A percentile compares a stretch with the other conserved stretches of the same genome.
phyloP scores from a whole-genome alignment of 2,329 filamentous ascomycete species.

The Elsinoe arachidis region DNA sequence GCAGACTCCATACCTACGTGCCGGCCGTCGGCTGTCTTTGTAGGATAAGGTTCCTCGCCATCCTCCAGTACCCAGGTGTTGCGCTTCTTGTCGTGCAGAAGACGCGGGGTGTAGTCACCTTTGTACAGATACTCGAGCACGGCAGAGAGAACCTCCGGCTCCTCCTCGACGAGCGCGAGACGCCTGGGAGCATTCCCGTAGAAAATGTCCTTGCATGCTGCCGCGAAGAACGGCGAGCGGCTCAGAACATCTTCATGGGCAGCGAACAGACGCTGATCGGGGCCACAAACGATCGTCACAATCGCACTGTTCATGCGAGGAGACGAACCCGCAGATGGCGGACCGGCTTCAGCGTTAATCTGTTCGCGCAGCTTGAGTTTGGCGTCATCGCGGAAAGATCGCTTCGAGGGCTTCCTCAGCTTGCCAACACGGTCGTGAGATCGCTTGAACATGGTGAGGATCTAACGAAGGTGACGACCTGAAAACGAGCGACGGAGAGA shows the following conservation, averaged over 20 bases:
- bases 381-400: slow-evolving; percentile 65
- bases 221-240: slow-evolving; percentile 70
- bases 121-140: slow-evolving; percentile 97
- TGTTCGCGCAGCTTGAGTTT: slow-evolving; percentile 85
- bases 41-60: slow-evolving; percentile 33
- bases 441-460: slow-evolving; percentile 76
- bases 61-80: slow-evolving; percentile 88
- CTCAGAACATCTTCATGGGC: slow-evolving; percentile 88
- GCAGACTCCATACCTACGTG: slow-evolving; percentile 53
- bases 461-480: slow-evolving; percentile 33
- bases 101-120: slow-evolving; percentile 85
- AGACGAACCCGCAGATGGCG: slow-evolving; percentile 30
- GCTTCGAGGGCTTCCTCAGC: slow-evolving; percentile 68
- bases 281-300: slow-evolving; percentile 75
- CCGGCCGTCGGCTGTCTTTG: slow-evolving; percentile 43
- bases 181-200: slow-evolving; percentile 62
- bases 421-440: slow-evolving; percentile 90
- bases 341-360: slow-evolving; percentile 51
- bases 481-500: slow-evolving; percentile 30
- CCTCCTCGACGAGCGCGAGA: slow-evolving; percentile 68
- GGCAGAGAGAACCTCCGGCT: slow-evolving; percentile 87
- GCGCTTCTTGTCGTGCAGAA: slow-evolving; percentile 76
- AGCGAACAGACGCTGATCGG: slow-evolving; percentile 81
- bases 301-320: slow-evolving; percentile 60
- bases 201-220: slow-evolving; percentile 56